phyloP scores from a whole-genome alignment of 768 basidiomycete species.

The Amylocystis lapponica region DNA sequence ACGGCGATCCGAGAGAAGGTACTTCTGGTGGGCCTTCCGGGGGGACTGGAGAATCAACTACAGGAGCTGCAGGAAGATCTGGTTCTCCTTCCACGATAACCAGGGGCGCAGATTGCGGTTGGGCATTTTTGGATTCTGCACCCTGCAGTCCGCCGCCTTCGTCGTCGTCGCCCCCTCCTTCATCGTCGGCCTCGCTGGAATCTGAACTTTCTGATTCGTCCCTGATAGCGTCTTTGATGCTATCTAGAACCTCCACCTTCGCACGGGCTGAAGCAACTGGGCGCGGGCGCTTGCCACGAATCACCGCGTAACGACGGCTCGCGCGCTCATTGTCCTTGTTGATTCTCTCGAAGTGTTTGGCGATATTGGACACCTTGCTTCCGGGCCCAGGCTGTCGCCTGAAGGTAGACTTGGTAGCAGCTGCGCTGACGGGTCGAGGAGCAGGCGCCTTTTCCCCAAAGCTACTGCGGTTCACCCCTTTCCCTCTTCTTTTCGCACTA shows the following conservation, averaged over 20 bases:
- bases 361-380: conserved; percentile 79
- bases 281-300: conserved; percentile 79
- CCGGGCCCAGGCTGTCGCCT: conserved; percentile 49
- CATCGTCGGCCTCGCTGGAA: conserved; percentile 60
- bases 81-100: too few species aligned
- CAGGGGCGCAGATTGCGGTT: too few species aligned
- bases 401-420: conserved; percentile 45
- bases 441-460: conserved; percentile 31
- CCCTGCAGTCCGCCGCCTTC: conserved; percentile 4
- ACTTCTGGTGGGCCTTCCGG: too few species aligned
- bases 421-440: conserved; percentile 35
- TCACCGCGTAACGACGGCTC: conserved; percentile 77
- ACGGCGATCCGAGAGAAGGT: background rate
- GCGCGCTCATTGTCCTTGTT: conserved; percentile 67
- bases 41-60: too few species aligned
- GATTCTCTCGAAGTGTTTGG: conserved; percentile 87
- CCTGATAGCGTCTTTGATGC: conserved; percentile 84
- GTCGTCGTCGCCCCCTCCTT: conserved; percentile 57
- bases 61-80: too few species aligned
- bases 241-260: conserved; percentile 83
- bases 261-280: conserved; percentile 88
- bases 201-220: conserved; percentile 77
- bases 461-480: conserved; percentile 25
- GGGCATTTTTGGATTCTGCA: background rate
- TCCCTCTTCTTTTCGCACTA: conserved; percentile 32